Conservation (phyloP, 2,329 filamentous ascomycete species). For the Huntiella decipiens region DNA sequence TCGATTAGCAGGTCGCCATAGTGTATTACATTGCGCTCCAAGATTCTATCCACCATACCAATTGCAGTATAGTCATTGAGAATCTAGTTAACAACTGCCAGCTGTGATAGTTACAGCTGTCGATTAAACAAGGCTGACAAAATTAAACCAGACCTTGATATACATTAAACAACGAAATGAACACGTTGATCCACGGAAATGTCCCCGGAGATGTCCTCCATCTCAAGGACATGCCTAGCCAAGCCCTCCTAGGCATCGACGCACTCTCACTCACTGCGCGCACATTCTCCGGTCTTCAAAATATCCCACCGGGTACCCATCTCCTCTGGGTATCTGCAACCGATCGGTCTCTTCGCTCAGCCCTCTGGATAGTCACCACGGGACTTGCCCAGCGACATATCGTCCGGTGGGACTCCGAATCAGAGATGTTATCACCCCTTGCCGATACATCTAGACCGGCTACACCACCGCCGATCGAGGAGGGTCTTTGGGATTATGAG, state of each 20-base stretch:
- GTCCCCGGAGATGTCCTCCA: no score
- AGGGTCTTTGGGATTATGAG: slow-evolving; percentile 28
- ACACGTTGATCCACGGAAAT: neutral
- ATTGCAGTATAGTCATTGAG: no score
- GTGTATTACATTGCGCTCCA: no score
- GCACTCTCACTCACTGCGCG: slow-evolving; percentile 27
- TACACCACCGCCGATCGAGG: slow-evolving; percentile 18
- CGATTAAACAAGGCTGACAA: neutral
- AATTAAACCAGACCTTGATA: neutral
- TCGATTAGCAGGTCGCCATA: no score
- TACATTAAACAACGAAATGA: neutral
- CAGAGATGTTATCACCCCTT: slow-evolving; percentile 31
- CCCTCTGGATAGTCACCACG: slow-evolving; percentile 35
- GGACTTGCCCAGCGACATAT: slow-evolving; percentile 22
- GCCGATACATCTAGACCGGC: no score
- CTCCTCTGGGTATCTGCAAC: slow-evolving; percentile 39
- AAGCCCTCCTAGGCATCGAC: slow-evolving; percentile 35
- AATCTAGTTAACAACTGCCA: no score
- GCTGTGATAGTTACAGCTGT: neutral
- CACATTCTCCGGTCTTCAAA: slow-evolving; percentile 32
- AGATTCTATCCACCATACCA: no score
- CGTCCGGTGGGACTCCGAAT: slow-evolving; percentile 36
- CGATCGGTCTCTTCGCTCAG: slow-evolving; percentile 29
- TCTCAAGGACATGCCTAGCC: slow-evolving; percentile 25
- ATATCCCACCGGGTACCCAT: slow-evolving; percentile 36